A percentile compares a stretch with the other conserved stretches of the same genome.
These are phyloP conservation scores for Aspergillus ibericus DNA, from an alignment of 2,329 filamentous ascomycete species.

Conservation along the genomic window DNA sequence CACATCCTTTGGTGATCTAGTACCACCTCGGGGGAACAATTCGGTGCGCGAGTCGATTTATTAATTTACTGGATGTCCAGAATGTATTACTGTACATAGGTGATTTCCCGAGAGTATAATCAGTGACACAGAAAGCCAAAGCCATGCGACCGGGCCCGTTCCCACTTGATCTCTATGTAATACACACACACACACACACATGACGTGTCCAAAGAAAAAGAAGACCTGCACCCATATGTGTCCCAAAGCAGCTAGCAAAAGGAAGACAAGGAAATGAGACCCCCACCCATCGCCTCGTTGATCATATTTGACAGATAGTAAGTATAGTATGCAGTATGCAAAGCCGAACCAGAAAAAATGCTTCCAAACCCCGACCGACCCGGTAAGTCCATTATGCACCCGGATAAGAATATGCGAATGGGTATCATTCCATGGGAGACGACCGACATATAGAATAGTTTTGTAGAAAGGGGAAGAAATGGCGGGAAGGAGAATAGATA, in stretches of 20 bases:
- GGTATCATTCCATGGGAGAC: conserved; percentile 3
- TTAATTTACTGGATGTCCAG: background rate
- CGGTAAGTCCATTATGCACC: background rate
- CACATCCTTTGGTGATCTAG: background rate
- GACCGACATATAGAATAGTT: background rate
- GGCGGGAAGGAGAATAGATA: background rate
- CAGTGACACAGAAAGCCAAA: background rate
- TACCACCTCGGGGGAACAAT: background rate
- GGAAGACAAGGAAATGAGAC: background rate
- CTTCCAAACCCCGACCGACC: background rate
- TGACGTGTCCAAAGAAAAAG: background rate
- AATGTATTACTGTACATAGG: background rate
- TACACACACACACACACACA: background rate
- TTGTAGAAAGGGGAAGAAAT: background rate
- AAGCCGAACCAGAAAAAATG: background rate
- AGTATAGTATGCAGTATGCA: background rate
- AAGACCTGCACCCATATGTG: background rate
- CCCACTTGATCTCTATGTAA: background rate
- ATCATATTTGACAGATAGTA: background rate
- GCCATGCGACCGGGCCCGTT: background rate
- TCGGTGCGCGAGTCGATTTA: background rate
- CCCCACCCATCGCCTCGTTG: background rate
- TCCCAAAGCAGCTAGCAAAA: too few species aligned
- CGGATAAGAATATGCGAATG: conserved; percentile 2
- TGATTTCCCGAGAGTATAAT: background rate